Evolutionary conservation across 148 eudicot genomes (phyloP), one percentile per base, ranked within the genome.

Genomic region (Talinum fruticosum): DNA sequence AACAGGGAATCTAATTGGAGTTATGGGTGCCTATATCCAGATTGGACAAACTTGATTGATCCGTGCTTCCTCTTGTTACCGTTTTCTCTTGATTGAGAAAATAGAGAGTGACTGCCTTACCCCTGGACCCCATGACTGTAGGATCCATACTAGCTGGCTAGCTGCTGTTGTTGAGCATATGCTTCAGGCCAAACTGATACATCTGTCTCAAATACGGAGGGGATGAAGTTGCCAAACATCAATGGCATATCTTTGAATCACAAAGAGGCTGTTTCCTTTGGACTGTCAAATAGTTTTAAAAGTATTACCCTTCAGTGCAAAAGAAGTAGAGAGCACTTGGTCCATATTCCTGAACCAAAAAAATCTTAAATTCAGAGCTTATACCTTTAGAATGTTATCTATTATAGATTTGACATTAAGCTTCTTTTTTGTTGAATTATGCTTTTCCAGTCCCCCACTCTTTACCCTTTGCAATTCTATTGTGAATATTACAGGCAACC

Each of bases 401-500:
- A 26, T 28, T 62, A 12, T 16, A 62, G 30, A 26, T 26, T 28
- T 24, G 64, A 23, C 8, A 51, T 51, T 18, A 51, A 51, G 16
- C 28, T n/a, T 28, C 66, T 24, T 6, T 6, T 54, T 59, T 23
- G 26, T 23, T 59, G 26, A 1, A 59, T 18, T 59, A 59, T 59
- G 64, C 64, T 59, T n/a, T 59, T 59, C 19, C 64, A 59, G 29
- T n/a, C 64, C 29, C 64, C 64, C 26, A 59, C 64, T 24, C 64
- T 59, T 62, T 62, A 59, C 28, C 12, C 4, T 59, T n/a, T n/a
- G 33, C 66, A 28, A 28, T 10, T 10, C 15, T 10, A 26, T 26
- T 62, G 16, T 62, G 66, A 62, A 62, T 28, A 28, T 62, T 62
- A 62, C 66, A 62, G 66, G 66, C 33, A 62, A 16, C 66, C 26